A percentile compares a stretch with the other conserved stretches of the same genome.
phyloP scores from a whole-genome alignment of 2,329 filamentous ascomycete species.

The Monilinia vaccinii-corymbosi region DNA sequence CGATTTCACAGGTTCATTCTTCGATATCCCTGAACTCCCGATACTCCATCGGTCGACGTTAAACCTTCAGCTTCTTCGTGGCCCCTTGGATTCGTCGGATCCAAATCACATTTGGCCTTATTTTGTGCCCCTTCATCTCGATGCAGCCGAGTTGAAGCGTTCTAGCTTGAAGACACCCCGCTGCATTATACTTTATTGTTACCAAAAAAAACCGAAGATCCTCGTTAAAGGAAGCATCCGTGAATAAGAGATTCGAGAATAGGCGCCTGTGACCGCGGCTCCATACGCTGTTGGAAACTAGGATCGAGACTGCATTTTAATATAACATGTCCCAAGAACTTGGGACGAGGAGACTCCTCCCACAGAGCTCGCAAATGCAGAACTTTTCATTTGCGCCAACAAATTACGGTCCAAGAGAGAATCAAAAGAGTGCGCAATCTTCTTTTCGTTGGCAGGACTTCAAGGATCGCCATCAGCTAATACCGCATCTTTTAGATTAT shows the following conservation, averaged over 20 bases:
- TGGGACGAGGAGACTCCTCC: slow-evolving; percentile 51
- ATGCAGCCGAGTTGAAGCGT: neutral
- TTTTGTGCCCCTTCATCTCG: slow-evolving; percentile 5
- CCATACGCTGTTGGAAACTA: neutral
- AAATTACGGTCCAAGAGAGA: slow-evolving; percentile 57
- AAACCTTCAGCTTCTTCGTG: neutral
- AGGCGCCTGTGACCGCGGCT: neutral
- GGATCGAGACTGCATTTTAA: neutral
- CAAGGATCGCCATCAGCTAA: slow-evolving; percentile 24
- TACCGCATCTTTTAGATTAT: slow-evolving; percentile 58
- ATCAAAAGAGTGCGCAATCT: slow-evolving; percentile 65
- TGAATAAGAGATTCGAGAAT: neutral
- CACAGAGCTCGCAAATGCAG: slow-evolving; percentile 61
- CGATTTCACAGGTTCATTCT: slow-evolving; percentile 20
- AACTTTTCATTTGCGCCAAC: slow-evolving; percentile 67
- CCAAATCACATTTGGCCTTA: neutral
- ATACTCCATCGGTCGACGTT: slow-evolving; percentile 2
- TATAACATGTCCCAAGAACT: slow-evolving; percentile 53
- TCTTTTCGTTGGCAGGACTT: neutral
- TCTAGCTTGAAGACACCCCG: slow-evolving; percentile 3
- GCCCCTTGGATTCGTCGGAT: neutral
- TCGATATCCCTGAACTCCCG: neutral
- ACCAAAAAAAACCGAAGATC: neutral
- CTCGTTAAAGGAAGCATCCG: neutral
- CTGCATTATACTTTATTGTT: neutral